These are phyloP conservation scores for Pythium utonaiense DNA, from an alignment of 352 stramenopile species.

Conservation along the genomic window DNA sequence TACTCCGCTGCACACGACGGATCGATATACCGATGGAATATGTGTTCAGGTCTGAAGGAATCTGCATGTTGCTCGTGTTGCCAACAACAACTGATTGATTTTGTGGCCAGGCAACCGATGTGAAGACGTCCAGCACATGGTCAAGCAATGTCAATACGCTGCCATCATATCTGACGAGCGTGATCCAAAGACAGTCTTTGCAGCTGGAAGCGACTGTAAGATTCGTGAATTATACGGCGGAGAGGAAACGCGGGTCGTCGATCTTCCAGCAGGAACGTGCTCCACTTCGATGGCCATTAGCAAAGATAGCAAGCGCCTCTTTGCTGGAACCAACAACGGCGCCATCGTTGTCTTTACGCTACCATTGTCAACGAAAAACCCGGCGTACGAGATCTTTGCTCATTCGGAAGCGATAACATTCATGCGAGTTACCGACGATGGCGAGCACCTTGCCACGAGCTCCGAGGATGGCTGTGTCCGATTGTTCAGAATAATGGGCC, in stretches of 20 bases:
- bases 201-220: constrained; percentile 58
- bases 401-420: constrained; percentile 62
- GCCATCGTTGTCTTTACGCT: constrained; percentile 61
- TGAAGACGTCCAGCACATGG: constrained; percentile 70
- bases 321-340: constrained; percentile 60
- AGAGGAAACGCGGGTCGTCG: constrained; percentile 52
- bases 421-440: constrained; percentile 73
- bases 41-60: constrained; percentile 27
- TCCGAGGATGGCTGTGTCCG: constrained; percentile 65
- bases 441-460: constrained; percentile 47
- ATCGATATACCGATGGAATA: constrained; percentile 78
- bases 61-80: constrained; percentile 5
- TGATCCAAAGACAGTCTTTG: constrained; percentile 51
- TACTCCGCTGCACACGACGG: constrained; percentile 79
- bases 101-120: constrained; percentile 39
- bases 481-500: constrained; percentile 47
- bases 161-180: constrained; percentile 47
- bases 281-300: constrained; percentile 60
- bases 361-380: constrained; percentile 41
- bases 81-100: no score
- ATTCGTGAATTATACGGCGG: constrained; percentile 57
- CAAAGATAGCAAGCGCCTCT: constrained; percentile 58
- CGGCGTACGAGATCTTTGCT: constrained; percentile 40
- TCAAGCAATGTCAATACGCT: constrained; percentile 77
- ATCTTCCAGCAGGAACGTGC: constrained; percentile 35